Evolutionary conservation across 768 basidiomycete species (phyloP).

Genomic region (Lentinula aciculospora): DNA sequence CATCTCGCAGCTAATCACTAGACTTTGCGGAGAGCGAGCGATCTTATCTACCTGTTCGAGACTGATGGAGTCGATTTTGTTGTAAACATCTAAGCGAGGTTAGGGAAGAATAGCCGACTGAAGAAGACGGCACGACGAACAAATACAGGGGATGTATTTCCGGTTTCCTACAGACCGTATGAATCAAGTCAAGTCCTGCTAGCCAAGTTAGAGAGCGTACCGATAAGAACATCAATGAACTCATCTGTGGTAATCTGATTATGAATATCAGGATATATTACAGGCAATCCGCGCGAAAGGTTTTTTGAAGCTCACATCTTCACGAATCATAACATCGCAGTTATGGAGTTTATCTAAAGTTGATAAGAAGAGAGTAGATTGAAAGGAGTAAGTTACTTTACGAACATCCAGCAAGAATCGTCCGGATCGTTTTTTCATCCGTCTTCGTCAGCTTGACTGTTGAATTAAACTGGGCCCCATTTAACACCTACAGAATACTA

Average conservation of each 20-base stretch:
- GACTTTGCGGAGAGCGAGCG: constrained; percentile 73
- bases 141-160: constrained; percentile 93
- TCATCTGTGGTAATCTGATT: constrained; percentile 88
- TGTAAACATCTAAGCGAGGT: constrained; percentile 73
- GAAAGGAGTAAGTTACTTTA: constrained; percentile 7
- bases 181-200: not conserved
- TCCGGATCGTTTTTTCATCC: constrained; percentile 91
- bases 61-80: constrained; percentile 91
- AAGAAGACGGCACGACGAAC: constrained; percentile 32
- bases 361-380: not conserved
- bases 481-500: too few relatives aligned
- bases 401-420: constrained; percentile 85
- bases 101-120: constrained; percentile 1
- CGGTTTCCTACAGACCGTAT: constrained; percentile 57
- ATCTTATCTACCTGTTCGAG: constrained; percentile 80
- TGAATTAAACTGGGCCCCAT: constrained; percentile 55
- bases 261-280: constrained; percentile 4
- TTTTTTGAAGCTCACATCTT: constrained; percentile 63
- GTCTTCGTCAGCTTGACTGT: constrained; percentile 94
- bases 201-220: constrained; percentile 25
- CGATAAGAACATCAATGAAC: constrained; percentile 97
- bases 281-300: not conserved
- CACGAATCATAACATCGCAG: constrained; percentile 97
- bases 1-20: constrained; percentile 98
- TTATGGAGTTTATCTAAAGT: constrained; percentile 78